These are phyloP conservation scores for Candida koratica DNA, from an alignment of 805 yeast species.

Conservation along the genomic window DNA sequence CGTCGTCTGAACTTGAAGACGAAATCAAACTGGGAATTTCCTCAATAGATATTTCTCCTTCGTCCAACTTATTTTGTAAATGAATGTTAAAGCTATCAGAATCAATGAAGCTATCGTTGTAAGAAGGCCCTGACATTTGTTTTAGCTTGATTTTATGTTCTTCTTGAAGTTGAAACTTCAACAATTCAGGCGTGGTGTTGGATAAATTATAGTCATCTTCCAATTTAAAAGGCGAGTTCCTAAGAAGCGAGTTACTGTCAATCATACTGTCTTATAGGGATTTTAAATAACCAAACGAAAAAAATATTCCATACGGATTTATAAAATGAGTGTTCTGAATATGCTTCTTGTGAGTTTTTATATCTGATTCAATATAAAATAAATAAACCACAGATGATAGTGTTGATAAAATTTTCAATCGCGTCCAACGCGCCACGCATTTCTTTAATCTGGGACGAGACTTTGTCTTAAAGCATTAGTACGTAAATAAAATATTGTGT, in stretches of 20 bases:
- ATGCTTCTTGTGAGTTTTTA: too few relatives aligned
- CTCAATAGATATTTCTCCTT: constrained; percentile 21
- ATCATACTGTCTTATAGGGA: constrained; percentile 25
- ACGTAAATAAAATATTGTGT: too few relatives aligned
- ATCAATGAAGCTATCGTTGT: constrained; percentile 13
- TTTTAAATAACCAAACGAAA: too few relatives aligned
- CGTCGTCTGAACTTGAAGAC: constrained; percentile 21
- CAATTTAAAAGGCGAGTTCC: constrained; percentile 34
- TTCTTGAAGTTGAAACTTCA: constrained; percentile 42
- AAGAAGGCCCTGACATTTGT: constrained; percentile 14
- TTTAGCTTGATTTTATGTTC: constrained; percentile 26
- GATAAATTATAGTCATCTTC: constrained; percentile 26
- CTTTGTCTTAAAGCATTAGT: too few relatives aligned
- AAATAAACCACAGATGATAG: too few relatives aligned
- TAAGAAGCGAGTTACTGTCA: constrained; percentile 33
- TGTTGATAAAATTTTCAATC: constrained; percentile 6
- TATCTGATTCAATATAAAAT: too few relatives aligned
- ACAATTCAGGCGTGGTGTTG: constrained; percentile 41
- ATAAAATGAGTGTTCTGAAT: too few relatives aligned
- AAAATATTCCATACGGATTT: too few relatives aligned
- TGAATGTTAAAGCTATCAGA: constrained; percentile 26
- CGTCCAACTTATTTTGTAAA: constrained; percentile 29
- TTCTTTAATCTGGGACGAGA: too few relatives aligned
- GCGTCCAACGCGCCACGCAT: constrained; percentile 6
- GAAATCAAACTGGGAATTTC: constrained; percentile 19